A percentile compares a stretch with the other conserved stretches of the same genome.
Conservation (phyloP, 1,284 basidiomycete species). For the Ustilago nuda region DNA sequence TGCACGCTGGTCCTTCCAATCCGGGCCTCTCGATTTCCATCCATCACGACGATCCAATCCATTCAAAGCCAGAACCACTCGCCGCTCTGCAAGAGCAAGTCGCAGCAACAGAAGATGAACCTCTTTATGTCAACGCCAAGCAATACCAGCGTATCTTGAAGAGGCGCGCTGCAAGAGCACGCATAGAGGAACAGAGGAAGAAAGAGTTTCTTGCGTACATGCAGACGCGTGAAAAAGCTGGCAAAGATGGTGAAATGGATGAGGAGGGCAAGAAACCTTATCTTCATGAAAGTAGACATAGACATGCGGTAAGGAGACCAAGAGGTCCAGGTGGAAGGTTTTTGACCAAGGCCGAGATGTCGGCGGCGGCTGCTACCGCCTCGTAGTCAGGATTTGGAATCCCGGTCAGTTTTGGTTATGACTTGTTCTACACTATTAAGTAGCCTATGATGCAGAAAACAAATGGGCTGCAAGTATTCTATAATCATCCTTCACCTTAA, state of each 20-base stretch:
- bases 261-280: slow-evolving; percentile 79
- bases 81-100: slow-evolving; percentile 18
- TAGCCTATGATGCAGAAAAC: background rate
- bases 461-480: slow-evolving; percentile 1
- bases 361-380: slow-evolving; percentile 17
- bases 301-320: slow-evolving; percentile 95
- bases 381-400: background rate
- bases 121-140: slow-evolving; percentile 68
- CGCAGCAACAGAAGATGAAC: slow-evolving; percentile 59
- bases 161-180: slow-evolving; percentile 57
- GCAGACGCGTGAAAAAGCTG: slow-evolving; percentile 51
- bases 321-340: slow-evolving; percentile 96
- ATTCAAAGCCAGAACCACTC: slow-evolving; percentile 18
- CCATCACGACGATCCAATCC: slow-evolving; percentile 21
- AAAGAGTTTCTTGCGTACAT: slow-evolving; percentile 52
- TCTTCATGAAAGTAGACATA: slow-evolving; percentile 95
- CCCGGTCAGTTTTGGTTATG: background rate
- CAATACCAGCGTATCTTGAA: slow-evolving; percentile 68
- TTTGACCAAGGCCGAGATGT: slow-evolving; percentile 71
- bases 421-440: slow-evolving; percentile 20
- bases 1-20: slow-evolving; percentile 31
- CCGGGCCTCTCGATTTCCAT: slow-evolving; percentile 36
- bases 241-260: slow-evolving; percentile 49
- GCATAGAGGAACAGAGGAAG: slow-evolving; percentile 64
- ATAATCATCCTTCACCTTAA: background rate